Base-by-base conservation (phyloP, 2,329 filamentous ascomycete species). In the Colletotrichum chlorophyti region DNA sequence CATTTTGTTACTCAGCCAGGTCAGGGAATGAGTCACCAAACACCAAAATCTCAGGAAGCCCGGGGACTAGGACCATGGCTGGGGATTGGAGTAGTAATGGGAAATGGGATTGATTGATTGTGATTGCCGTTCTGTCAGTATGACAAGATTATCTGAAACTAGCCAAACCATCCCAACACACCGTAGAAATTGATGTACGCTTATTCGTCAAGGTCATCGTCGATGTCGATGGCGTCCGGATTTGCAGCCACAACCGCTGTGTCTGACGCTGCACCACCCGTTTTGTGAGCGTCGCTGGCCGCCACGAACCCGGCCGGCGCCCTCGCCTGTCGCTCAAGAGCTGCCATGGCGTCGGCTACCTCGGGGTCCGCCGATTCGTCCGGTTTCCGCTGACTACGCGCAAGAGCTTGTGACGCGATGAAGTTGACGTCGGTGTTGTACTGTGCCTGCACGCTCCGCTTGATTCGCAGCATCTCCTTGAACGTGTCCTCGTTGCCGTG, bases 361-460 rank as follows among this genome's bases (percentile, higher is more conserved):
- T 85, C 81, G 14, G 43, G 42, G 11, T 9, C 71, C 68, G 45
- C 79, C 79, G 19, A 75, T 37, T 71, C 73, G 61, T 75, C 77
- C 53, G 76, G 76, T 65, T 83, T 82, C 64, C 83, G 84, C 71
- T 96, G 90, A 63, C 86, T 88, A 62, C 93, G 86, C 19, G 93
- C 93, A 65, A 99, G 82, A 23, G 95, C 95, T 73, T 99, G 95
- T 5, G 92, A 96, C 9, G 95, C 95, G 74, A 99, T 97, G 70
- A 97, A 99, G 72, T 93, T 96, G 80, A 99, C 94, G 70, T 99
- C 95, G 40, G 96, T 99, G 70, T 98, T 98, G 82, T 96, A 99
- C 77, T 97, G 91, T 50, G 95, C 94, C 74, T 97, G 93, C 11
- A 99, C 95, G 74, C 92, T 97, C 71, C 95, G 83, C 82, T 98